Percentiles rank a stretch among this genome's conserved stretches.
Evolutionary conservation across 345 rosid species (phyloP).

Genomic region (Citrus glauca): DNA sequence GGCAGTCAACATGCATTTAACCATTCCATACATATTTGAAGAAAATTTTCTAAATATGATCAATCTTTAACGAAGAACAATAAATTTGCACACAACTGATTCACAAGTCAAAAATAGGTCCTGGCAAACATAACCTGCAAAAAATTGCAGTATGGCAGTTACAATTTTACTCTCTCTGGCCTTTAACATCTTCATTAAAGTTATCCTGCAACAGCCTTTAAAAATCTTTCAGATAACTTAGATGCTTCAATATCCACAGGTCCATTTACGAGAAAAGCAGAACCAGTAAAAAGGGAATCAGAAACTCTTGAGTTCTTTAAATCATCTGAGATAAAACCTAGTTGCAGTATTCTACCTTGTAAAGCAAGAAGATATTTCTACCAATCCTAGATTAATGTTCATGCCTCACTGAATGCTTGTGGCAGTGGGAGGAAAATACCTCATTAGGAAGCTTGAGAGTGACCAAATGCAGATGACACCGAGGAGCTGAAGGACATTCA

Average conservation of each 20-base stretch:
- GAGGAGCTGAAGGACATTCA: slow-evolving; percentile 84
- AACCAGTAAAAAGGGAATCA: neutral
- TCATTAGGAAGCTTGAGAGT: slow-evolving; percentile 89
- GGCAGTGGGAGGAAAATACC: slow-evolving; percentile 46
- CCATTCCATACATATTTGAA: neutral
- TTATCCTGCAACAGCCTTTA: slow-evolving; percentile 16
- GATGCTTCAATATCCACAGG: slow-evolving; percentile 3
- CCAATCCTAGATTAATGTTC: slow-evolving; percentile 9
- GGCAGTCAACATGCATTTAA: neutral
- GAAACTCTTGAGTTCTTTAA: neutral
- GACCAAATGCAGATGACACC: slow-evolving; percentile 95
- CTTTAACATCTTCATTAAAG: slow-evolving; percentile 8
- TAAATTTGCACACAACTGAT: slow-evolving; percentile 11
- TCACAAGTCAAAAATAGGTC: slow-evolving; percentile 9
- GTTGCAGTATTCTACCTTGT: slow-evolving; percentile 3
- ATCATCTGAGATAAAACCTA: slow-evolving; percentile 6
- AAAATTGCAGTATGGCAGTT: slow-evolving; percentile 5
- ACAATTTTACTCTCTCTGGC: neutral
- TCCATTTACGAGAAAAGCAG: slow-evolving; percentile 7
- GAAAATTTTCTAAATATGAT: neutral
- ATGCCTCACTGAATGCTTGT: slow-evolving; percentile 22
- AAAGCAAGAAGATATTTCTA: slow-evolving; percentile 4
- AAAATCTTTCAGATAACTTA: neutral
- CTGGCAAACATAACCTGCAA: neutral
- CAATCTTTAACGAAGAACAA: neutral